Conservation (phyloP, 306 rosid genomes). For the Fagus crenata region DNA sequence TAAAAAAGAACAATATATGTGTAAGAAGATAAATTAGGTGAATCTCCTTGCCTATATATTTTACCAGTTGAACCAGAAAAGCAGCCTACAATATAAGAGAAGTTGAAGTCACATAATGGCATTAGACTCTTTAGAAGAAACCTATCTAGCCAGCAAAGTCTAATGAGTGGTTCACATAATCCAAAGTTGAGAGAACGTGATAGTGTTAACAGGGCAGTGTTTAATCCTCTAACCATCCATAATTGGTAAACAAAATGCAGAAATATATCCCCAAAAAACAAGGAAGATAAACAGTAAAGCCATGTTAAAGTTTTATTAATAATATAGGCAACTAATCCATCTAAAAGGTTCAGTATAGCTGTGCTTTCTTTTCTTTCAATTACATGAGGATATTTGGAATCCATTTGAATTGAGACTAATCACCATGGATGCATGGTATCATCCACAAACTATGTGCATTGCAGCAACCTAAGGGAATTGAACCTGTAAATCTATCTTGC, state of each 20-base stretch:
- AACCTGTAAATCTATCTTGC: constrained; percentile 1
- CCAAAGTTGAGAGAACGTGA: neutral
- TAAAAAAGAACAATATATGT: too few relatives aligned
- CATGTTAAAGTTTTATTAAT: neutral
- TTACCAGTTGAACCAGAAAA: too few relatives aligned
- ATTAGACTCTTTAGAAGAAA: neutral
- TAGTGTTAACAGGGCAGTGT: neutral
- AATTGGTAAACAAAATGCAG: neutral
- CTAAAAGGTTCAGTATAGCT: neutral
- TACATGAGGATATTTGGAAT: neutral
- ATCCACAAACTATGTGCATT: neutral
- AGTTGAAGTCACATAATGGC: too few relatives aligned
- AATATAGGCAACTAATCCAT: neutral
- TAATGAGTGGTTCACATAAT: neutral
- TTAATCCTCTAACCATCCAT: neutral
- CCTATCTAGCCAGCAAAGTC: neutral
- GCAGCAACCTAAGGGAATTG: neutral
- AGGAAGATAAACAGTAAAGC: neutral
- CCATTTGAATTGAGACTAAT: neutral
- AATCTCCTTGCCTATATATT: too few relatives aligned
- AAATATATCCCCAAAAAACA: neutral
- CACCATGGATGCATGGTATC: neutral
- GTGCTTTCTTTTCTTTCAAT: neutral
- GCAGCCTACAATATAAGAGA: too few relatives aligned
- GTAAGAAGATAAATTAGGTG: too few relatives aligned